Conservation (phyloP, 2,329 filamentous ascomycete genomes). For the Arthroderma sp. region DNA sequence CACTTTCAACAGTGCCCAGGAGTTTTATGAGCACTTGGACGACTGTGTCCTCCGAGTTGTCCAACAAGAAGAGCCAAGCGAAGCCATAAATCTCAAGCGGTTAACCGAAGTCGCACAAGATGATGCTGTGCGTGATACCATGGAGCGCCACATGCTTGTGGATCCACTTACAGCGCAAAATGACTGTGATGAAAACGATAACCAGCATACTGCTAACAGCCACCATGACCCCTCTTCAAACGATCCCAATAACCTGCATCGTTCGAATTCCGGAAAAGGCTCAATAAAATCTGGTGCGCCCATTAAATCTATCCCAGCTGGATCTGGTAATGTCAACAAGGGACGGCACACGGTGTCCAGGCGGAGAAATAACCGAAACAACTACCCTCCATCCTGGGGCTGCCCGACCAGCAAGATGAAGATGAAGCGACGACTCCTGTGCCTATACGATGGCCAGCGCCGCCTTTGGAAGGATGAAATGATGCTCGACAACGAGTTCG, state of each 20-base stretch:
- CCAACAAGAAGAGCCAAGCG: conserved; percentile 44
- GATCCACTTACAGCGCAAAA: conserved; percentile 33
- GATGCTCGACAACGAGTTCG: conserved; percentile 92
- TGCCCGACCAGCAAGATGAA: conserved; percentile 88
- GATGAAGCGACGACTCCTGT: conserved; percentile 93
- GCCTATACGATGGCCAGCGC: conserved; percentile 77
- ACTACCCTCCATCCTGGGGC: conserved; percentile 90
- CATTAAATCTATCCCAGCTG: conserved; percentile 35
- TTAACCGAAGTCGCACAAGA: conserved; percentile 48
- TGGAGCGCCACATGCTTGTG: conserved; percentile 45
- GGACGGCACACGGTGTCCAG: conserved; percentile 47
- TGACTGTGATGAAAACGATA: conserved; percentile 47
- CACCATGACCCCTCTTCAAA: conserved; percentile 36
- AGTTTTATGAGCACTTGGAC: conserved; percentile 92
- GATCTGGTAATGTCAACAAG: conserved; percentile 66
- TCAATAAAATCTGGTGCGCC: conserved; percentile 19
- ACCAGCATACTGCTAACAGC: conserved; percentile 22
- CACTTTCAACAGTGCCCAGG: conserved; percentile 75
- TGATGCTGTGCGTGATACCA: conserved; percentile 42
- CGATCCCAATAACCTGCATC: conserved; percentile 1
- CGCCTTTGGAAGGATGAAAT: conserved; percentile 96
- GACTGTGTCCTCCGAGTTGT: conserved; percentile 54
- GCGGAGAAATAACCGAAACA: conserved; percentile 79
- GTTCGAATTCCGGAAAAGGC: conserved; percentile 22
- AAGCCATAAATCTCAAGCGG: conserved; percentile 44